A percentile compares a stretch with the other conserved stretches of the same genome.
Evolutionary conservation across 495 filamentous ascomycete species (phyloP).

Genomic region (Aspergillus ellipticus): DNA sequence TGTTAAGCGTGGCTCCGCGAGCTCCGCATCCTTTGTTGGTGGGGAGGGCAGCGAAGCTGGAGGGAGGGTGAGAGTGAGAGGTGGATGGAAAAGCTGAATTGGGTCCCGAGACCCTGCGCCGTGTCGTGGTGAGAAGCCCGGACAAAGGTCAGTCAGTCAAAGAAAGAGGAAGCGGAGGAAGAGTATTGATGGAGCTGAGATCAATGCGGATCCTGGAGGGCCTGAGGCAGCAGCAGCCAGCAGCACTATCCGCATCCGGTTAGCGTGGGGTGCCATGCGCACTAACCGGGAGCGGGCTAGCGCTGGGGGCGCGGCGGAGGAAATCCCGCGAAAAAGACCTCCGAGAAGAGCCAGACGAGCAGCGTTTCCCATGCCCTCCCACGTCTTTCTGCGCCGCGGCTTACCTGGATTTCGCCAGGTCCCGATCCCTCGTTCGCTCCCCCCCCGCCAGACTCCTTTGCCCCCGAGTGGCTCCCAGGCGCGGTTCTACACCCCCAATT

Average conservation of each 20-base stretch:
- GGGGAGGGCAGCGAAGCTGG: background rate
- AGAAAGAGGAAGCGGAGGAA: no score
- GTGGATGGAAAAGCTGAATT: background rate
- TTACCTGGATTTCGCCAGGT: slow-evolving; percentile 8
- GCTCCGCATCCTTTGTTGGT: background rate
- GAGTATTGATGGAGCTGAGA: no score
- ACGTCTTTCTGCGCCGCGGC: slow-evolving; percentile 11
- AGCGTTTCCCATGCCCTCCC: slow-evolving; percentile 15
- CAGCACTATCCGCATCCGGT: no score
- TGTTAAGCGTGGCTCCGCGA: background rate
- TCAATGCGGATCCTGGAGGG: no score
- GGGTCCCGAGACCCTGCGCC: background rate
- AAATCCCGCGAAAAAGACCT: background rate
- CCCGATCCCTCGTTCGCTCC: no score
- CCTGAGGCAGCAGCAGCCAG: no score
- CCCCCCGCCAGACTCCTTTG: background rate
- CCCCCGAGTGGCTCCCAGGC: background rate
- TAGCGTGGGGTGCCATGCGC: background rate
- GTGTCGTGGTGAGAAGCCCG: no score
- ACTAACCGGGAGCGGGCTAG: background rate
- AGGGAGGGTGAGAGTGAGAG: background rate
- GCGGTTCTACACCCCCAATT: background rate
- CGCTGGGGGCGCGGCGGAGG: background rate
- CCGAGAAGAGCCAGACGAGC: background rate
- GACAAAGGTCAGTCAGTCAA: no score